phyloP scores from a whole-genome alignment of 495 filamentous ascomycete species.

The Staphylotrichum tortipilum region DNA sequence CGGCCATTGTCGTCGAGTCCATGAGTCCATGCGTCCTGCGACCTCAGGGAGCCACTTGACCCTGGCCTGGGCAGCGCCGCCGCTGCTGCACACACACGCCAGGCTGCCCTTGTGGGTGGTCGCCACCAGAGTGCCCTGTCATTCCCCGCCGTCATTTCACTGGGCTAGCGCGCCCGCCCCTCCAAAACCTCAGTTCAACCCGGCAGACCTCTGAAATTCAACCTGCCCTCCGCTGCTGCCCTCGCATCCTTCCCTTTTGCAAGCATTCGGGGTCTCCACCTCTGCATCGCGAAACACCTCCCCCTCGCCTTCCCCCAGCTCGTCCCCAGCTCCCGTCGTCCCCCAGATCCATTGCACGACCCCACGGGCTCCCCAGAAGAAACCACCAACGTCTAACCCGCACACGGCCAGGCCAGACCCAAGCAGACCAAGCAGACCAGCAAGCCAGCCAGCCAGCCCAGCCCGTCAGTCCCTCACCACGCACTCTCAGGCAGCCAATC shows the following conservation, averaged over 20 bases:
- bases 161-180: constrained; percentile 29
- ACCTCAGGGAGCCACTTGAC: constrained; percentile 23
- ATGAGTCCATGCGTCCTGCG: constrained; percentile 22
- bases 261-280: constrained; percentile 9
- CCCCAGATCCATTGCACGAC: constrained; percentile 7
- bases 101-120: constrained; percentile 28
- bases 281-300: neutral
- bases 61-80: constrained; percentile 22
- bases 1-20: constrained; percentile 16
- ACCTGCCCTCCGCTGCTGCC: constrained; percentile 4
- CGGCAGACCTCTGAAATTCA: constrained; percentile 19
- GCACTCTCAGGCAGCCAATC: too few relatives aligned
- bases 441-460: too few relatives aligned
- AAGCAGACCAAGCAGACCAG: too few relatives aligned
- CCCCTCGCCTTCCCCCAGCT: neutral
- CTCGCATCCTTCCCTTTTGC: neutral
- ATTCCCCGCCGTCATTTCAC: constrained; percentile 33
- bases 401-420: too few relatives aligned
- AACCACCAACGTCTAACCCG: constrained; percentile 12
- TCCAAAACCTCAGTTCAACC: constrained; percentile 24
- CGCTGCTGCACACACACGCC: constrained; percentile 20
- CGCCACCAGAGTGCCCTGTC: constrained; percentile 29
- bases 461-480: too few relatives aligned
- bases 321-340: too few relatives aligned
- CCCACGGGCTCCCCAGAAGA: neutral